phyloP scores from a whole-genome alignment of 805 yeast genomes.

The Kodamaea laetipori region DNA sequence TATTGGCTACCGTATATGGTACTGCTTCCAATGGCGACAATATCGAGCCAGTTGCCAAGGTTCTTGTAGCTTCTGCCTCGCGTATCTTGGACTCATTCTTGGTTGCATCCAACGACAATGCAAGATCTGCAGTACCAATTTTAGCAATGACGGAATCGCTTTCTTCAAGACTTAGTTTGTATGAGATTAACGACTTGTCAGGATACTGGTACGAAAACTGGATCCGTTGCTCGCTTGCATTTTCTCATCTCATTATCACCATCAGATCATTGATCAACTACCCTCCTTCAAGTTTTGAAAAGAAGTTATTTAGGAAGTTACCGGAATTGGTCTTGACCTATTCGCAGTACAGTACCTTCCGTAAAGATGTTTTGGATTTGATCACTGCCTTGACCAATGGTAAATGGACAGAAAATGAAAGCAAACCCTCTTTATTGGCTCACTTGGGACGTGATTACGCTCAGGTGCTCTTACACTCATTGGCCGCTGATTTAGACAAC shows the following conservation, averaged over 20 bases:
- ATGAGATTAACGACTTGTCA: constrained; percentile 44
- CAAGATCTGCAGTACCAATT: constrained; percentile 58
- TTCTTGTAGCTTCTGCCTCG: constrained; percentile 41
- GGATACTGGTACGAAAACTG: constrained; percentile 54
- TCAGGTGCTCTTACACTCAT: constrained; percentile 55
- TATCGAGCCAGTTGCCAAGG: constrained; percentile 27
- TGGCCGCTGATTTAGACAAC: constrained; percentile 62
- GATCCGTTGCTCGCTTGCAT: constrained; percentile 52
- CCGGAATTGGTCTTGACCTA: constrained; percentile 62
- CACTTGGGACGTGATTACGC: constrained; percentile 73
- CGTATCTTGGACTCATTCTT: constrained; percentile 59
- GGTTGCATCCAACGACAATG: constrained; percentile 48
- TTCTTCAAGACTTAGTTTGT: constrained; percentile 35
- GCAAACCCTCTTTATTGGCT: constrained; percentile 79
- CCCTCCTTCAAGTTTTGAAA: constrained; percentile 67
- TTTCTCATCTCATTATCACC: constrained; percentile 57
- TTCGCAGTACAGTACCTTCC: constrained; percentile 47
- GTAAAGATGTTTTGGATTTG: constrained; percentile 55
- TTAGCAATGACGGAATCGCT: constrained; percentile 51
- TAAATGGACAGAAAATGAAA: constrained; percentile 49
- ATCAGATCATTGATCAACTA: constrained; percentile 53
- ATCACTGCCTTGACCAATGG: constrained; percentile 60
- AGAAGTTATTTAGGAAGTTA: constrained; percentile 53
- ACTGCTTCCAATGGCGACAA: constrained; percentile 38
- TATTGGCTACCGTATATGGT: constrained; percentile 57